These are phyloP conservation scores for Pythium rishiriense DNA, from an alignment of 352 stramenopile species.

Conservation along the genomic window DNA sequence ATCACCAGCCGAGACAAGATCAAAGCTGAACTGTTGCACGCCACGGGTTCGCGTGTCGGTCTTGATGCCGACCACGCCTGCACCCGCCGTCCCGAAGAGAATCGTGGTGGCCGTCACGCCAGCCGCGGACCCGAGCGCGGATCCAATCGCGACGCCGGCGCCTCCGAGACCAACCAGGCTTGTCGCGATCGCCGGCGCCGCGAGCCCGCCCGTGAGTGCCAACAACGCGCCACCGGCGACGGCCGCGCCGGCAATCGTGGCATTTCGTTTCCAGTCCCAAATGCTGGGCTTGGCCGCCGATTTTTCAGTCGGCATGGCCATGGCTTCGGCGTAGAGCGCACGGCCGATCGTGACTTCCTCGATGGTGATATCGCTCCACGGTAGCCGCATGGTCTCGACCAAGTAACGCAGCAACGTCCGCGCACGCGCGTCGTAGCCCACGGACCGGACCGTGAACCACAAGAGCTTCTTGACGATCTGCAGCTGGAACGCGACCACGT, in stretches of 20 bases:
- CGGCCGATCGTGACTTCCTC: constrained; percentile 75
- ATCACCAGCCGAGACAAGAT: constrained; percentile 75
- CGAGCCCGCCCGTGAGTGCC: constrained; percentile 70
- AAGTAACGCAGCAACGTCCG: constrained; percentile 58
- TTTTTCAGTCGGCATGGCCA: constrained; percentile 72
- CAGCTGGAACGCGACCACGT: constrained; percentile 47
- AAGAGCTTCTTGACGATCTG: constrained; percentile 67
- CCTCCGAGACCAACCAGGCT: constrained; percentile 64
- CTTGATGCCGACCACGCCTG: constrained; percentile 79
- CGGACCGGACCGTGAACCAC: constrained; percentile 77
- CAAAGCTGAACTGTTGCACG: constrained; percentile 81
- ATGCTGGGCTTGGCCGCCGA: constrained; percentile 49
- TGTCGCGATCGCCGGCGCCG: constrained; percentile 56
- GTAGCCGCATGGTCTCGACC: constrained; percentile 46
- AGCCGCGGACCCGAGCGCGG: constrained; percentile 47
- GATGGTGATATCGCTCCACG: constrained; percentile 59
- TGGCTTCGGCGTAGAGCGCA: constrained; percentile 70
- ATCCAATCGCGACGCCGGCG: constrained; percentile 63
- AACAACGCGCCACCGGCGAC: constrained; percentile 73
- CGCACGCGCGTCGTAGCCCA: constrained; percentile 75
- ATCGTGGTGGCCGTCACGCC: constrained; percentile 72
- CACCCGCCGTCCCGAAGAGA: constrained; percentile 79
- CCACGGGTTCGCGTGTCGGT: constrained; percentile 69
- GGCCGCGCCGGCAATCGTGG: constrained; percentile 62
- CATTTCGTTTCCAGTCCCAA: constrained; percentile 84